Base-by-base conservation (phyloP, 2,329 filamentous ascomycete genomes). In the Pezicula radicicola region DNA sequence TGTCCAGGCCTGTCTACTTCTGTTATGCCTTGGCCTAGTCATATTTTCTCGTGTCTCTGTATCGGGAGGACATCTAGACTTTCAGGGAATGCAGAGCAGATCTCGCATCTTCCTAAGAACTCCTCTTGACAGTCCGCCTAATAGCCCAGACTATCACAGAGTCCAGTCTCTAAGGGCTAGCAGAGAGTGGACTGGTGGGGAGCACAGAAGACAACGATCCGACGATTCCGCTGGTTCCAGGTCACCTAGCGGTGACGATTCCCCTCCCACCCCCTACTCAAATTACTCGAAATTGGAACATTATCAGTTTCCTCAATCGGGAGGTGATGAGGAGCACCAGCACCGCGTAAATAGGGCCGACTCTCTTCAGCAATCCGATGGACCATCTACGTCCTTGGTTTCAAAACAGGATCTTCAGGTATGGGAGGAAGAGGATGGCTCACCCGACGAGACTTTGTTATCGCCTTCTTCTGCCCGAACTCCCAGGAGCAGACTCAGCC, bases 1-100 rank as follows among this genome's bases (percentile, higher is more conserved):
- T 52, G 82, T 96, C 33, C 94, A 97, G 69, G 91, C 89, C 43
- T 83, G 95, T 5, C 79, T 99, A 8, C 80, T 97, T 6, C 80
- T 97, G 0, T 84, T 93, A 43, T 96, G 91, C 61, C 81, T 99
- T 9, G 85, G 89, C 0, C 78, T 99, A 1, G 89, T 97, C 19
- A 85, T 97, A 36, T 97, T 97, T 67, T 84, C 81, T 12, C 73
- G 81, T 21, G 76, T 79, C 15, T 70, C 76, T 4, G 69, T 72
- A 16, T 61, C 63, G 41, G 62, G 30, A 5, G 30, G 63, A 47
- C 53, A 61, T 41, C 43, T 62, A 16, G 59, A 62, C 16, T 55
- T 65, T 39, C 51, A 56, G 19, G 55, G 49, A 28, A 49, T 60
- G 27, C 57, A 62, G n/a, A 56, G 44, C 19, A 57, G 58, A 42